Base-by-base conservation (phyloP, 805 yeast species). In the Wickerhamiella sergipiensis region DNA sequence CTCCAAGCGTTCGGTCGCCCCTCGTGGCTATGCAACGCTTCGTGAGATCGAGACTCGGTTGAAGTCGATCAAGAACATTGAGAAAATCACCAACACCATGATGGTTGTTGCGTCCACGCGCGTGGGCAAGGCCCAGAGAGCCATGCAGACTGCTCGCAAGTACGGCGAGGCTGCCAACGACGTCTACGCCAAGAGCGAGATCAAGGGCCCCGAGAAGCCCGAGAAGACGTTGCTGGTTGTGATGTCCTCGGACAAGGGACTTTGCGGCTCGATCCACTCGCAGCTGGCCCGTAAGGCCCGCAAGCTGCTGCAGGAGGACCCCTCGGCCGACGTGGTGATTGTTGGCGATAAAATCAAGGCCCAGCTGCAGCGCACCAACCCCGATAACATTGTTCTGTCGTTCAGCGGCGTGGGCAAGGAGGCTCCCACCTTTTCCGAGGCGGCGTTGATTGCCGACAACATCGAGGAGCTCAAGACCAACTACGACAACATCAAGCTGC, bases 11-110 rank as follows among this genome's bases (percentile, higher is more conserved):
- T 15, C 47, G 39, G n/a, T 26, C 19, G 46, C 46, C 24, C 23
- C 46, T 15, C 47, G 47, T 12, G 52, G 81, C 77, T 90, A 87
- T 77, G 98, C 98, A 65, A 92, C 98, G 62, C 79, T 92, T 69
- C 90, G 97, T 76, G 98, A 92, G 74, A 94, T 92, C 67, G 98
- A 92, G 77, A 84, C 79, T 71, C 94, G 98, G 77, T 81, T 92
- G 68, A 92, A 92, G 77, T 87, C 97, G 59, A 92, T 92, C 71
- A 92, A 90, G 78, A 92, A 92, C 79, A 90, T 92, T 71, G 97
- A 92, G 76, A 92, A 92, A 78, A 92, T 92, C 75, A 92, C 98
- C 74, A 92, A 92, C 75, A 92, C 98, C 71, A 92, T 92, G 97
- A 92, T 89, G 78, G 83, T 92, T 73, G 98, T 92, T 65, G 98